Evolutionary conservation across 371 early-diverging fungal genomes (phyloP).

Genomic region (Capillidium heterosporum): DNA sequence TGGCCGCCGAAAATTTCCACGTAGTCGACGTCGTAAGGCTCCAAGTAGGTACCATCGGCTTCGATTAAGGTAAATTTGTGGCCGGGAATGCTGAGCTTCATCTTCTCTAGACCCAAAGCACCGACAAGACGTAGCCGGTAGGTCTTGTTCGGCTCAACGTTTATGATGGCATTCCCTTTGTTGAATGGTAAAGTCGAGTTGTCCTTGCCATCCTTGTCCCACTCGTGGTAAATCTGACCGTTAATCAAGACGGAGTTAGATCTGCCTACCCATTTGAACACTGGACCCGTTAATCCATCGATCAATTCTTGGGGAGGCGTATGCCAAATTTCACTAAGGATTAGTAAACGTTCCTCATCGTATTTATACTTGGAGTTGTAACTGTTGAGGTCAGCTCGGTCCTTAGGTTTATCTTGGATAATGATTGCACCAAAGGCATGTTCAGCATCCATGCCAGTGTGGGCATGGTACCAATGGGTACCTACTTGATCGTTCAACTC

Average conservation of each 20-base stretch:
- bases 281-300: neutral
- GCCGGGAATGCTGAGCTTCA: constrained; percentile 15
- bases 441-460: constrained; percentile 4
- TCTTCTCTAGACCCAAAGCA: neutral
- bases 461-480: constrained; percentile 23
- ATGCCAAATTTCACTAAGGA: constrained; percentile 8
- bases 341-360: constrained; percentile 15
- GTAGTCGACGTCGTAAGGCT: constrained; percentile 12
- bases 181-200: neutral
- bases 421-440: constrained; percentile 10
- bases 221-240: constrained; percentile 11
- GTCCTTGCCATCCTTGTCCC: neutral
- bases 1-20: constrained; percentile 17
- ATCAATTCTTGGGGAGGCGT: neutral
- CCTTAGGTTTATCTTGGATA: constrained; percentile 13
- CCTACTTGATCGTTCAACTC: constrained; percentile 15
- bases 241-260: constrained; percentile 19
- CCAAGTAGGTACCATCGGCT: constrained; percentile 17
- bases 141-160: neutral
- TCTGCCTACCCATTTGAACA: neutral
- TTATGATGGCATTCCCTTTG: constrained; percentile 1
- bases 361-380: constrained; percentile 9
- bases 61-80: constrained; percentile 20
- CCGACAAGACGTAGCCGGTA: constrained; percentile 1
- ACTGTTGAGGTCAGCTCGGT: neutral